Base-by-base conservation (phyloP, 129 eudicot genomes). In the Heracleum sosnowskyi region DNA sequence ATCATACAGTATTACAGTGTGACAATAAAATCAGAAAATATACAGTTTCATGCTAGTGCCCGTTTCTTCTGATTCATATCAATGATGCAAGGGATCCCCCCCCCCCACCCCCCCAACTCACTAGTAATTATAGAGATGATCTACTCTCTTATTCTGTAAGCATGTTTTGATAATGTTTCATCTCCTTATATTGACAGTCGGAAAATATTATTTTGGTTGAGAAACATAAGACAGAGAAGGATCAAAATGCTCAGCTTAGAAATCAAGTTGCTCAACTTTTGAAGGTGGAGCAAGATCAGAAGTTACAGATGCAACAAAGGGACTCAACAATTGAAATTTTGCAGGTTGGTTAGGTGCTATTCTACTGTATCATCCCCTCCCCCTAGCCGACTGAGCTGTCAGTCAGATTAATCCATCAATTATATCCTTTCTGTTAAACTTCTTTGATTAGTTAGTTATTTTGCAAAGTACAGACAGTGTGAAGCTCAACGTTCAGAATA, bases 131-230 rank as follows among this genome's bases (percentile, higher is more conserved):
- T 49, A n/a, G 9, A 70, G 60, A 69, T 73, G 57, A 66, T 28
- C 17, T 60, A 39, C 34, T 73, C n/a, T 51, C 34, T 24, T 4
- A 60, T 60, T n/a, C 2, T 10, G 40, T 31, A 45, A 35, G 11
- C 66, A 55, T 70, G 81, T 71, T 34, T 36, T 35, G 51, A 53
- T 69, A 72, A 17, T 80, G 74, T 53, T 46, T 62, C 75, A 57
- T 16, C 73, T 57, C 42, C 68, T 47, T 7, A 28, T 77, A 83
- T 72, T 72, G 34, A 79, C 87, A 94, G 98, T 80, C 92, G 12
- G 98, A 94, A 74, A 94, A 91, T 78, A 85, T 86, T 46, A 88
- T 89, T 81, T 90, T 94, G 81, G 84, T 85, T 11, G 99, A 95
- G 86, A 95, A 90, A 81, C 84, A 79, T 76, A 90, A 85, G 85